Evolutionary conservation across 2,329 filamentous ascomycete species (phyloP).

Genomic region (Corynespora cassiicola): DNA sequence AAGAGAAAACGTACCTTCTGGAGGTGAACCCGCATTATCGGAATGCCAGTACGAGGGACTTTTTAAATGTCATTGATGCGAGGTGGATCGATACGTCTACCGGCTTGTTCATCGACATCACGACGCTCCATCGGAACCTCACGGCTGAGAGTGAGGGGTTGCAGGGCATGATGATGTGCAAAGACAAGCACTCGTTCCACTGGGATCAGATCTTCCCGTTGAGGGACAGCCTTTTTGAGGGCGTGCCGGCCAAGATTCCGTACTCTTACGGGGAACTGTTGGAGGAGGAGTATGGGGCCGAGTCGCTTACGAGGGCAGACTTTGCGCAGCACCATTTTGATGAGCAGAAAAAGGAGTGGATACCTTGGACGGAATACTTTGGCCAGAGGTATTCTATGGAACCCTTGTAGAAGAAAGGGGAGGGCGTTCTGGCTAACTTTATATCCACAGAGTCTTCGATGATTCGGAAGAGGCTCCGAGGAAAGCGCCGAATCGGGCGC

Average conservation of each 20-base stretch:
- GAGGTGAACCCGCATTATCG: conserved; percentile 66
- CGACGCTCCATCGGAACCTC: conserved; percentile 58
- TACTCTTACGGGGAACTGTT: conserved; percentile 63
- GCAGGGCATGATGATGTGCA: conserved; percentile 58
- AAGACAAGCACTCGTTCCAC: conserved; percentile 63
- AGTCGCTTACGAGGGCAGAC: conserved; percentile 54
- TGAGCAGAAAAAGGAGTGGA: conserved; percentile 33
- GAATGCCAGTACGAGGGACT: conserved; percentile 53
- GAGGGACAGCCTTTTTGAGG: conserved; percentile 61
- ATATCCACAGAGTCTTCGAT: too few species aligned
- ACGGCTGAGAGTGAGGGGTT: conserved; percentile 46
- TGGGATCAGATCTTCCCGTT: conserved; percentile 64
- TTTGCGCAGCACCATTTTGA: conserved; percentile 51
- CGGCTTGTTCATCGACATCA: conserved; percentile 69
- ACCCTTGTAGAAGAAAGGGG: too few species aligned
- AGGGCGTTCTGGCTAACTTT: too few species aligned
- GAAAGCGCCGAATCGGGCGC: too few species aligned
- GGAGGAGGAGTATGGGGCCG: conserved; percentile 61
- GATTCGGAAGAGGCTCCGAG: too few species aligned
- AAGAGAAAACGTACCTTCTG: conserved; percentile 57
- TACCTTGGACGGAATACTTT: conserved; percentile 12
- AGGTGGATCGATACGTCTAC: conserved; percentile 67
- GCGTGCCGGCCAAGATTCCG: conserved; percentile 60
- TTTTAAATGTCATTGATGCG: conserved; percentile 64
- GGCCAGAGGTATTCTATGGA: too few species aligned